Evolutionary conservation across 225 moss, liverwort and hornwort genomes (phyloP), one percentile per base, ranked within the genome.

Genomic region (Neckera pumila): DNA sequence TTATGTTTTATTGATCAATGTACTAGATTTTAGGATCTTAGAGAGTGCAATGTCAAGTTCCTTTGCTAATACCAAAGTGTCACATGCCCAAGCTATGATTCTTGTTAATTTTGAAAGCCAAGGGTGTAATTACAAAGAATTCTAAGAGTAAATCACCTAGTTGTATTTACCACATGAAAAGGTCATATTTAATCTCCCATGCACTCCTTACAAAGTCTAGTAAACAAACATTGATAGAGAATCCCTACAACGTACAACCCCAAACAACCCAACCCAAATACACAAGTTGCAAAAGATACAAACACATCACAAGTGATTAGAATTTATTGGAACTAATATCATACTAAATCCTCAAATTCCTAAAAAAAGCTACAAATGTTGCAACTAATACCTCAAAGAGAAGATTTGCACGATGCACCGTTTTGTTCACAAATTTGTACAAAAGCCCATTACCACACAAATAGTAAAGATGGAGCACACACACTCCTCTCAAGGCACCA

Each of bases 281-380:
- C 0, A 27, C 5, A 43, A 1, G 28, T 28, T 16, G 28, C 6
- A 43, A 72, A 70, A 43, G 16, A 43, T 25, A 43, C 5, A 27
- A 72, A 43, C 25, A 43, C 43, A 43, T 72, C 15, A 72, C 28
- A 72, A 72, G 72, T 5, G 0, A 72, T 27, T 2, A 43, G 1
- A 71, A 17, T 16, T 28, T 17, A 28, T 3, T 38, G 7, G 22
- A n/a, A 7, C 0, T n/a, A 0, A n/a, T n/a, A 1, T 72, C 16
- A 43, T 3, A 22, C 5, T n/a, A 7, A 67, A 3, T 17, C 10
- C 3, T 72, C 3, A 10, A 27, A 43, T 28, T 30, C 4, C 1
- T 0, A 0, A 45, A 25, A 25, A 70, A 45, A 0, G 1, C 28
- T 45, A 28, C 6, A 45, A 8, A 27, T 28, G 28, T 2, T 27